Percentiles rank a stretch among this genome's conserved stretches.
Evolutionary conservation across 768 basidiomycete genomes (phyloP).

Genomic region (Boletus barrowsii): DNA sequence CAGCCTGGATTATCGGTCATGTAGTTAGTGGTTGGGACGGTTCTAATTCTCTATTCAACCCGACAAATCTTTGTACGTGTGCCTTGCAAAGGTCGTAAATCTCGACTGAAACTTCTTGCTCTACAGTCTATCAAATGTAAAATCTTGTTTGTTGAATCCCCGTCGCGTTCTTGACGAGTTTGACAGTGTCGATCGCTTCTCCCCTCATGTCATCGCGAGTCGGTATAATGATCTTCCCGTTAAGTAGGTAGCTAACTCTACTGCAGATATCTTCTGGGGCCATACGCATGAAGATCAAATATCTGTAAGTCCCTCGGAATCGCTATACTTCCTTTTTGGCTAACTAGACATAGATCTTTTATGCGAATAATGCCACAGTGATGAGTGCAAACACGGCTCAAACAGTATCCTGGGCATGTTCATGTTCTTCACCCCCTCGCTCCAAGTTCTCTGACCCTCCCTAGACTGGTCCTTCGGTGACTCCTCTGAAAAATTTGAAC

Average conservation of each 20-base stretch:
- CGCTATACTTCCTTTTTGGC: not conserved
- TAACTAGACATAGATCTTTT: conserved; percentile 51
- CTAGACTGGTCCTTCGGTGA: conserved; percentile 68
- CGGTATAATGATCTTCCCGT: conserved; percentile 23
- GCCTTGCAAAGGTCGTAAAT: not conserved
- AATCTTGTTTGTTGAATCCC: not conserved
- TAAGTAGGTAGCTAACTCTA: conserved; percentile 8
- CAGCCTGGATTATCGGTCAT: conserved; percentile 55
- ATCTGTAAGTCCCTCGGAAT: conserved; percentile 40
- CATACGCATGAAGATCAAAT: conserved; percentile 76
- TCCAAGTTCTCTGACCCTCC: conserved; percentile 8
- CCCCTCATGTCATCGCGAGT: conserved; percentile 77
- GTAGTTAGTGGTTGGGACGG: conserved; percentile 71
- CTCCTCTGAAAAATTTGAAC: conserved; percentile 68
- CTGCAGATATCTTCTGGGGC: conserved; percentile 69
- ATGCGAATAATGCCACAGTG: conserved; percentile 65
- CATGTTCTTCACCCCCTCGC: not conserved
- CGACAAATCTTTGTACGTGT: conserved; percentile 65
- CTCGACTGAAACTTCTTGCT: not conserved
- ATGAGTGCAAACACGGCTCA: conserved; percentile 56
- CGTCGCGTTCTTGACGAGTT: not conserved
- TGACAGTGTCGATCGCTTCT: conserved; percentile 67
- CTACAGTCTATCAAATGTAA: conserved; percentile 49
- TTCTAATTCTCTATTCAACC: conserved; percentile 56
- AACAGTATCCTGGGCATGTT: conserved; percentile 48